phyloP scores from a whole-genome alignment of 768 basidiomycete genomes.

The Inosperma sp. region DNA sequence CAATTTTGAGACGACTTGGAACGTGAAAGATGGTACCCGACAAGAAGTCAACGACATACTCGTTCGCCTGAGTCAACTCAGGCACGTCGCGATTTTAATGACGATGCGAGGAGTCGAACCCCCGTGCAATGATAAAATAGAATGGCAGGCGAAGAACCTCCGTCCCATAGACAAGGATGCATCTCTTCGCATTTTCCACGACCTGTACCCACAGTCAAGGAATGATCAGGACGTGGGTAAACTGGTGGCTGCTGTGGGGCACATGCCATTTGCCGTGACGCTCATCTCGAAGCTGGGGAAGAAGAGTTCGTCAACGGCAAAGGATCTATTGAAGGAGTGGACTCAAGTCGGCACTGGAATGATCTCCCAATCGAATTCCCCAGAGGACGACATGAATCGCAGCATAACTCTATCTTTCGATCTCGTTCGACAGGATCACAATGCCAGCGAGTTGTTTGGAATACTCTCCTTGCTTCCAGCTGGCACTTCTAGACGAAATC shows the following conservation, averaged over 20 bases:
- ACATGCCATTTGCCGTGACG: too few species aligned
- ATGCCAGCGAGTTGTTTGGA: slow-evolving; percentile 19
- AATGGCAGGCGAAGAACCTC: too few species aligned
- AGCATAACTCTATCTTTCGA: slow-evolving; percentile 21
- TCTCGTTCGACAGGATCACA: slow-evolving; percentile 15
- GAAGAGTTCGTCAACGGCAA: not conserved
- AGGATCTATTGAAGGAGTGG: not conserved
- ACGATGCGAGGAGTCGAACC: not conserved
- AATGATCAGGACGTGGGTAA: too few species aligned
- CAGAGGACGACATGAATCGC: slow-evolving; percentile 17
- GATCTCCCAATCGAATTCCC: slow-evolving; percentile 7
- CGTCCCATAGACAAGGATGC: too few species aligned
- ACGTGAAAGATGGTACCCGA: not conserved
- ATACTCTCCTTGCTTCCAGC: slow-evolving; percentile 22
- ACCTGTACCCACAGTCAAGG: too few species aligned
- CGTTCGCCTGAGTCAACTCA: not conserved
- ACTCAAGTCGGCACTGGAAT: not conserved
- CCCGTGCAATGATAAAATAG: too few species aligned
- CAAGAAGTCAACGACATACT: not conserved
- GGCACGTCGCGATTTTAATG: not conserved
- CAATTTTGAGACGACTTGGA: slow-evolving; percentile 2
- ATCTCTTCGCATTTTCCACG: too few species aligned
- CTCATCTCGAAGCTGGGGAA: too few species aligned
- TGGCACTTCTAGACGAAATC: slow-evolving; percentile 11
- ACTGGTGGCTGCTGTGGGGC: too few species aligned